Percentiles rank a stretch among this genome's conserved stretches.
Evolutionary conservation across 345 rosid species (phyloP).

Genomic region (Pistacia vera): DNA sequence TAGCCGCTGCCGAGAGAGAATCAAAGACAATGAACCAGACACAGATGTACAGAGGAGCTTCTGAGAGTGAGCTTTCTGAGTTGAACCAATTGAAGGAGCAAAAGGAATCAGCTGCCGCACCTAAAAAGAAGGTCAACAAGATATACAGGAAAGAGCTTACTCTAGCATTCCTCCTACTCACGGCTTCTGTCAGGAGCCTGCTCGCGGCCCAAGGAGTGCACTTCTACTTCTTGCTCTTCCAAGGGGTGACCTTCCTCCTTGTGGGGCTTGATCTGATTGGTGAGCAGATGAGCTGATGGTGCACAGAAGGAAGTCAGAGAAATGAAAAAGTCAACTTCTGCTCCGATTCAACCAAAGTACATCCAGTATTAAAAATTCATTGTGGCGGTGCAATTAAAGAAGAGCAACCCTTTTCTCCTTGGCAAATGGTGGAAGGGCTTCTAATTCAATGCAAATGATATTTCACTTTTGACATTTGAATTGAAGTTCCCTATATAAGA

Average conservation of each 20-base stretch:
- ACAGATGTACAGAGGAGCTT: slow-evolving; percentile 60
- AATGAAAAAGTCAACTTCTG: background rate
- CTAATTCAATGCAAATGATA: slow-evolving; percentile 26
- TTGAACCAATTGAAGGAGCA: slow-evolving; percentile 57
- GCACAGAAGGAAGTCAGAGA: background rate
- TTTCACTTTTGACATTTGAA: slow-evolving; percentile 17
- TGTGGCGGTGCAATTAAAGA: slow-evolving; percentile 13
- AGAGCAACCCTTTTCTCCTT: slow-evolving; percentile 12
- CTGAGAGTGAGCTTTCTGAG: slow-evolving; percentile 69
- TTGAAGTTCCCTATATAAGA: slow-evolving; percentile 12
- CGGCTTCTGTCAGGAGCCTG: slow-evolving; percentile 73
- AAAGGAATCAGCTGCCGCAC: slow-evolving; percentile 46
- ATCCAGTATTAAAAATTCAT: background rate
- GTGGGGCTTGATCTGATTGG: slow-evolving; percentile 89
- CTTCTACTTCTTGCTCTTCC: slow-evolving; percentile 86
- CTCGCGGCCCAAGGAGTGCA: slow-evolving; percentile 83
- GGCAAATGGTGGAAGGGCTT: slow-evolving; percentile 19
- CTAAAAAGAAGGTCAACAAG: slow-evolving; percentile 63
- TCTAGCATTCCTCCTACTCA: slow-evolving; percentile 76
- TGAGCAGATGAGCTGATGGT: slow-evolving; percentile 70
- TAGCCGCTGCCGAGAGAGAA: slow-evolving; percentile 71
- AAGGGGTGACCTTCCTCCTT: slow-evolving; percentile 75
- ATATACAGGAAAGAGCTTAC: slow-evolving; percentile 80
- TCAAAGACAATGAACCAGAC: slow-evolving; percentile 46
- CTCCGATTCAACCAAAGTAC: background rate